phyloP scores from a whole-genome alignment of 2,329 filamentous ascomycete genomes.

The Purpureocillium takamizusanense region DNA sequence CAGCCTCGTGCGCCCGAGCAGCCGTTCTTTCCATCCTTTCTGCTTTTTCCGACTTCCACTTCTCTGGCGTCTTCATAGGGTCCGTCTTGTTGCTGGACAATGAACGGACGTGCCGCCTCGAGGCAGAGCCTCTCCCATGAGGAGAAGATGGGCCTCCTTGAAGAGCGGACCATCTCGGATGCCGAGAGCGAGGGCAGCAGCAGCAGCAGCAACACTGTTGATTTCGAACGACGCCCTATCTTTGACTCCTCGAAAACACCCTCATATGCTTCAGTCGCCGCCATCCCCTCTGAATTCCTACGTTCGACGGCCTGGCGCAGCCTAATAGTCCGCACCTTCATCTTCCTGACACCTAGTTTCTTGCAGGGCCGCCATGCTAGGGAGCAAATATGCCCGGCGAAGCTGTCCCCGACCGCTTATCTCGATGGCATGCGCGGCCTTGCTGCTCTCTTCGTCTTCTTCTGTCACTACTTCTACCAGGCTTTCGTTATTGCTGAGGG shows the following conservation, averaged over 20 bases:
- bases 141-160: slow-evolving; percentile 35
- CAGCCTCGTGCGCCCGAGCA: neutral
- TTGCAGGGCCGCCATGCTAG: slow-evolving; percentile 33
- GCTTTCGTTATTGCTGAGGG: slow-evolving; percentile 41
- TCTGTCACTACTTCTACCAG: slow-evolving; percentile 48
- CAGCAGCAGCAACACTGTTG: slow-evolving; percentile 17
- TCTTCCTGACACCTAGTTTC: slow-evolving; percentile 46
- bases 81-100: slow-evolving; percentile 20
- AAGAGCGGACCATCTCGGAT: slow-evolving; percentile 34
- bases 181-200: slow-evolving; percentile 27
- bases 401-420: slow-evolving; percentile 44
- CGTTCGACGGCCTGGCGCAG: slow-evolving; percentile 25
- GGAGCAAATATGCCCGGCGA: slow-evolving; percentile 29
- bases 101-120: slow-evolving; percentile 29
- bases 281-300: slow-evolving; percentile 17
- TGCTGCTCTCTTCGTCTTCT: slow-evolving; percentile 45
- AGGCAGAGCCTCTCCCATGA: slow-evolving; percentile 26
- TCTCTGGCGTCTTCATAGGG: neutral
- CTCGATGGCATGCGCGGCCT: slow-evolving; percentile 50
- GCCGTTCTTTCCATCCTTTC: neutral
- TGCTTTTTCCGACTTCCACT: slow-evolving; percentile 1
- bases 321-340: slow-evolving; percentile 25
- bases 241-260: slow-evolving; percentile 12
- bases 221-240: slow-evolving; percentile 25
- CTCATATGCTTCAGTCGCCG: slow-evolving; percentile 13